Conservation (phyloP, 768 basidiomycete species). For the Amanita muscaria region DNA sequence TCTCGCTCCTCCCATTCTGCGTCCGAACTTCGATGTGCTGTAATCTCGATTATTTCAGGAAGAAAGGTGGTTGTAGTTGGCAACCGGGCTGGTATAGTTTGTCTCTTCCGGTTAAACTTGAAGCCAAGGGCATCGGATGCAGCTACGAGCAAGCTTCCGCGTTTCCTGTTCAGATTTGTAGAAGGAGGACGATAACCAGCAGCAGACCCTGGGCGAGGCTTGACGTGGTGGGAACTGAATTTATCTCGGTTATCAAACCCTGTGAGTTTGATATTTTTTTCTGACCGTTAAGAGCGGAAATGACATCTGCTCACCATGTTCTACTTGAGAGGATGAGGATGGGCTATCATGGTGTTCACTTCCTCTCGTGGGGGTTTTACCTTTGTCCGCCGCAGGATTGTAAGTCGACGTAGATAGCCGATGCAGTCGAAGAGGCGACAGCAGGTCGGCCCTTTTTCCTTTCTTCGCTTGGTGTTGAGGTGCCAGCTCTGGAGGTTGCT, state of each 20-base stretch:
- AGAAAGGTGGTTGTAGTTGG: slow-evolving; percentile 37
- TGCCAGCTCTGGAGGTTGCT: too few species aligned
- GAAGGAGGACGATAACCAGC: neutral
- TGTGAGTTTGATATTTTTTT: neutral
- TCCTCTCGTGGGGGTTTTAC: neutral
- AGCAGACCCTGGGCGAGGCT: slow-evolving; percentile 1
- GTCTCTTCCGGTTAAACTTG: slow-evolving; percentile 37
- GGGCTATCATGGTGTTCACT: slow-evolving; percentile 1
- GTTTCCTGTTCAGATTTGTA: slow-evolving; percentile 13
- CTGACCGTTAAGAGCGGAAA: neutral
- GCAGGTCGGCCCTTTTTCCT: neutral
- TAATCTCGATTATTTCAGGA: slow-evolving; percentile 70
- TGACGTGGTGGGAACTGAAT: neutral
- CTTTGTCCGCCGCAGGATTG: neutral
- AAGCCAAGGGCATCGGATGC: slow-evolving; percentile 44
- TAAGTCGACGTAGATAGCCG: neutral
- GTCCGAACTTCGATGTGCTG: slow-evolving; percentile 40
- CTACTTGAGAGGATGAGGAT: neutral
- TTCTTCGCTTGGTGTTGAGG: neutral
- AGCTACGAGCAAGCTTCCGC: slow-evolving; percentile 41
- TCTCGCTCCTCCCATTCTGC: slow-evolving; percentile 67
- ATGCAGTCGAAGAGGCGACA: neutral
- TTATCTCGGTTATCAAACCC: neutral
- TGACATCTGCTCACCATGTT: neutral
- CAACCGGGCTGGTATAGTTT: slow-evolving; percentile 18